Evolutionary conservation across 2,329 filamentous ascomycete species (phyloP).

Genomic region (Pseudocercospora vitis): DNA sequence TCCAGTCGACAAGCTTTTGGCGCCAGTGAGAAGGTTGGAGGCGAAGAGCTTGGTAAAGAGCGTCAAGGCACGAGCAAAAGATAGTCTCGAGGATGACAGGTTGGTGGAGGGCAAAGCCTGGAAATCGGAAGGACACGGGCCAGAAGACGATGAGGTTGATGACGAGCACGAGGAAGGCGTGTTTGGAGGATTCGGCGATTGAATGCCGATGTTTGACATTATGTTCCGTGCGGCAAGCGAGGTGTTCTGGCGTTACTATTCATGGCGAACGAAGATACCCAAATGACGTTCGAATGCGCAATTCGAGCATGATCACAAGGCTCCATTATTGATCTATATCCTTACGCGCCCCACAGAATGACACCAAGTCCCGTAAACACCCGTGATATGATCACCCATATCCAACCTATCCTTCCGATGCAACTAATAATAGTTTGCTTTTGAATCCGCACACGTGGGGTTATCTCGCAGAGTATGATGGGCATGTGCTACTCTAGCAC

Average conservation of each 20-base stretch:
- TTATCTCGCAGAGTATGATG: background rate
- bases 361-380: slow-evolving; percentile 8
- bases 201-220: slow-evolving; percentile 27
- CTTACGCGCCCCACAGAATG: slow-evolving; percentile 3
- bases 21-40: slow-evolving; percentile 58
- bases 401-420: slow-evolving; percentile 6
- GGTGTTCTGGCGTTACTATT: slow-evolving; percentile 1
- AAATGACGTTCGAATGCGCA: background rate
- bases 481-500: slow-evolving; percentile 18
- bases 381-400: slow-evolving; percentile 3
- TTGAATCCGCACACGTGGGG: slow-evolving; percentile 5
- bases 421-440: slow-evolving; percentile 6
- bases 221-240: background rate
- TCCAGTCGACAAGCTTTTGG: slow-evolving; percentile 52
- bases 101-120: slow-evolving; percentile 55
- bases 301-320: background rate
- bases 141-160: slow-evolving; percentile 45
- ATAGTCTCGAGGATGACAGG: slow-evolving; percentile 72
- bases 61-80: slow-evolving; percentile 67
- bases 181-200: slow-evolving; percentile 64
- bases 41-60: slow-evolving; percentile 65
- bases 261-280: slow-evolving; percentile 4
- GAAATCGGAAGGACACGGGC: background rate
- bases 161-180: slow-evolving; percentile 49
- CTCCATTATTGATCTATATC: slow-evolving; percentile 11